Evolutionary conservation across 2,329 filamentous ascomycete genomes (phyloP), one percentile per base, ranked within the genome.

Genomic region (Myrmaecium sp.): DNA sequence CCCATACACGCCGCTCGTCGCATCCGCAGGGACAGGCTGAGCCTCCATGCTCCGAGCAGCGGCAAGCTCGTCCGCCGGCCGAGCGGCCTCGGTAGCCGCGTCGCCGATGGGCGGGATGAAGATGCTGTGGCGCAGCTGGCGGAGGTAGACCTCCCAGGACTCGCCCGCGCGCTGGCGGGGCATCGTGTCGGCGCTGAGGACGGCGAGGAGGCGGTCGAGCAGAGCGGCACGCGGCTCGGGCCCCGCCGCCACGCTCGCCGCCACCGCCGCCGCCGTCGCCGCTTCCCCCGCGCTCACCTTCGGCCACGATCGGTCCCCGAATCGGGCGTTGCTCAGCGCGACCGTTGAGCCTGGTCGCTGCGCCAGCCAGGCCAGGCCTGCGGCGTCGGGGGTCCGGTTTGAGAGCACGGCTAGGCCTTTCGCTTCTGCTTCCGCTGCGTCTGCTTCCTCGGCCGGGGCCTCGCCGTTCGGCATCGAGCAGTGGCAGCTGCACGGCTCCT

Each of bases 301-400:
- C 0, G 64, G 65, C 69, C 70, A 75, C 2, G 58, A 58, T 12
- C 55, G 52, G 35, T 74, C 66, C 21, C 60, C 62, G 36, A 66
- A 70, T 3, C 59, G 57, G 3, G 66, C 65, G 38, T 75, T 75
- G 44, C 69, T 74, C 13, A 75, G 50, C 0, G 64, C 69, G 15
- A 64, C 56, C 0, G 64, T 71, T 37, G 71, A 58, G 3, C 57
- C 56, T 10, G 49, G 46, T 7, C 51, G 43, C 1, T 45, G 47
- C 1, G 59, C 58, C 13, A 74, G 57, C 48, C 62, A 65, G 4
- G 55, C 50, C 6, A 70, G 53, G 9, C 57, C 57, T 2, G 62
- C 50, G 8, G 60, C 51, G 19, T 61, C 50, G 3, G 60, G 54
- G 3, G 66, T 70, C 1, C 70, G 62, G 38, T 75, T 75, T 10